Base-by-base conservation (phyloP, 2,329 filamentous ascomycete genomes). In the Claviceps monticola region DNA sequence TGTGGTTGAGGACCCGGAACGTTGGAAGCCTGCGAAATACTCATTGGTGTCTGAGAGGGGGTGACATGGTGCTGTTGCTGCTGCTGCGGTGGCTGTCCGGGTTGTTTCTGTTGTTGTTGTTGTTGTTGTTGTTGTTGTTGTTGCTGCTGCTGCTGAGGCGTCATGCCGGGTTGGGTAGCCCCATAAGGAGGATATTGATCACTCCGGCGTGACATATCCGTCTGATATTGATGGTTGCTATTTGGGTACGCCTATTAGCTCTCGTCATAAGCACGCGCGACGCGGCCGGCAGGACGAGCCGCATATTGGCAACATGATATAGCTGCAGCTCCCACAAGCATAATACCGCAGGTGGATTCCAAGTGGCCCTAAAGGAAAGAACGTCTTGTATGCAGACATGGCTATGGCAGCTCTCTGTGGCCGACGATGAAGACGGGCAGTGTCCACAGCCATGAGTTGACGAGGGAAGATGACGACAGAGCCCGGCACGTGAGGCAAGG, bases 151-250 rank as follows among this genome's bases (percentile, higher is more conserved):
- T 58, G 60, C 54, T 63, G 64, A 48, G 65, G 62, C 39, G 62
- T 58, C 62, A 70, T 67, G 56, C 66, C 67, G 48, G 67, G 65
- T 57, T 70, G 68, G 47, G 67, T 61, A 44, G 62, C 60, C 55
- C 64, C 66, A 50, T 71, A 72, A 46, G 67, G 64, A 53, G 71
- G 64, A 53, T 71, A 72, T 19, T 54, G 53, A 9, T 72, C 69
- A 58, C 66, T 66, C 52, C 70, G 68, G 55, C 68, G 68, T 57
- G 64, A 68, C 73, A 78, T 73, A 56, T 78, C 74, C 58, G 68
- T 63, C 63, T 73, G 74, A 59, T 78, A 78, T 51, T 70, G 63
- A 60, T 78, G 73, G 54, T 68, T 67, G 59, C 67, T 69, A 54
- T 60, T 54, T 56, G 53, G 55, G 53, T 43, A 36, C 51, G 55